Evolutionary conservation across 805 yeast species (phyloP), one percentile per base, ranked within the genome.

Genomic region (Starmerella stigmatis): DNA sequence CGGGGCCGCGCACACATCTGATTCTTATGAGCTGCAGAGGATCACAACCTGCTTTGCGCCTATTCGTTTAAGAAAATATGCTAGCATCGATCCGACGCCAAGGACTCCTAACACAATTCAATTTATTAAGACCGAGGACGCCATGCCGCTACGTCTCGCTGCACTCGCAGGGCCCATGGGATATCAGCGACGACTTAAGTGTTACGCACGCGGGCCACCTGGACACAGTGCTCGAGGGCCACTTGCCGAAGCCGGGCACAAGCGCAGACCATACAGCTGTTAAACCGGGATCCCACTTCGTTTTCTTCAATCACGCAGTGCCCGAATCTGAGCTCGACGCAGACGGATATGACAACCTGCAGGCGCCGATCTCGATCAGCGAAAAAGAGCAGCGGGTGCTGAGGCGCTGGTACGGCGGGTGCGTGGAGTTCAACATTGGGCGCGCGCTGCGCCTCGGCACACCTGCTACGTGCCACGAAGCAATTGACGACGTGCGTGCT

Each of bases 281-380:
- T 4, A 15, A 21, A 7, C 53, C 57, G 1, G 92, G 89, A 1
- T 78, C 74, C 49, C 86, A 81, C 48, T 69, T 86, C 43, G 59
- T 81, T 1, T 85, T 71, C 58, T 77, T 77, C 61, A 81, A 80
- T 55, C 86, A 85, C 20, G 55, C 66, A 4, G 68, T 73, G 29
- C 60, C 63, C 30, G 79, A 73, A 43, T 38, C 52, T 0, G 61
- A 62, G 3, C 58, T 85, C 16, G 78, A 81, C 2, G 39, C 53
- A 1, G 96, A 86, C 61, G 95, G 96, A 1, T 86, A 85, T 62
- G 94, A 82, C 52, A 70, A 78, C 37, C 75, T 81, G 53, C 92
- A 82, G 57, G 76, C 86, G 0, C 94, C 94, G 0, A 35, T 19
- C 4, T 10, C 15, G 20, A 20, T 19, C 5, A n/a, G 11, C 19